Base-by-base conservation (phyloP, 345 rosid species). In the Pistacia integerrima region DNA sequence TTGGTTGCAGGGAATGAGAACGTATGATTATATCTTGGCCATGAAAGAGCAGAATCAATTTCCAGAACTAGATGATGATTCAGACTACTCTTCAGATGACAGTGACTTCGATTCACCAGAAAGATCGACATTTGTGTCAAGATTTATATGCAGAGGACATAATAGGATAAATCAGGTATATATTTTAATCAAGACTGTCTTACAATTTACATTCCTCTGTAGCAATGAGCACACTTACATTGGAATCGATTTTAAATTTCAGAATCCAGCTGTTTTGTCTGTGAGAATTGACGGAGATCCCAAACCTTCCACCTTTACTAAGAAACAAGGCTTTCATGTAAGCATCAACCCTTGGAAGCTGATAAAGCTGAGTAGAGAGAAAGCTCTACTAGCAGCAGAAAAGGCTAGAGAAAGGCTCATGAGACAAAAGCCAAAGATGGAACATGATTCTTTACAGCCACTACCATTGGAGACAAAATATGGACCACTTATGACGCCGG, bases 271-370 rank as follows among this genome's bases (percentile, higher is more conserved):
- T 59, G 83, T 84, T 77, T 79, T 96, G 84, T 92, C 97, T 3
- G 88, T 96, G 73, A 89, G 88, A 67, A 89, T 96, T 5, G 97
- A 96, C 66, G 79, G 73, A 75, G 91, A 88, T 69, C 91, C 90
- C n/a, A 87, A 87, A 72, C 73, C 90, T 67, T 67, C 88, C 22
- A 18, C 78, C 80, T 65, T 78, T 57, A 84, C 82, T 76, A 86
- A 86, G 90, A 93, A 96, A 84, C 88, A 82, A 9, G 90, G 95
- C 30, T 89, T 92, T 77, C 92, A 72, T 62, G 95, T 87, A 22
- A 88, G 95, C 82, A 93, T 93, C 75, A 83, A 93, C 67, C 99
- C 99, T 3, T 93, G 98, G 99, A 90, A 87, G 60, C 87, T 93
- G 78, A 86, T 93, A 52, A 89, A 83, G 36, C 54, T 93, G 67